Base-by-base conservation (phyloP, 1,284 basidiomycete genomes). In the Fomitiporia mediterranea region DNA sequence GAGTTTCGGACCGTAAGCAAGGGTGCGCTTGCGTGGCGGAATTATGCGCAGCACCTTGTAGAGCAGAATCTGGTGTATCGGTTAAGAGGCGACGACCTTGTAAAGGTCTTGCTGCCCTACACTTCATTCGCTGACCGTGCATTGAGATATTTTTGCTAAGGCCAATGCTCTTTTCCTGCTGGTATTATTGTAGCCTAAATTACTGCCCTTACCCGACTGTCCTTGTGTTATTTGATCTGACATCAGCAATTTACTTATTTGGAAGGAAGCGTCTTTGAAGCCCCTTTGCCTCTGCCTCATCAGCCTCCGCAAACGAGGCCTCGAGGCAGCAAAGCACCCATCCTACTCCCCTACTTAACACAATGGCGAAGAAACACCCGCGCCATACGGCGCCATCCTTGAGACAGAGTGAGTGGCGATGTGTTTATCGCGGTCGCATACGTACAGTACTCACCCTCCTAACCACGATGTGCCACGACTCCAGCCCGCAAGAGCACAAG, bases 21-120 rank as follows among this genome's bases (percentile, higher is more conserved):
- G 60, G 81, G 82, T 0, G 72, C 68, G 6, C 79, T 74, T 46
- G 78, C 78, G 19, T 88, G 84, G 86, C 71, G 70, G 57, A 71
- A 82, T 56, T 87, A 84, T 66, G 77, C 75, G 25, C 66, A 79
- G 53, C 86, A 76, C 66, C 63, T 87, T 63, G 66, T 66, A 7
- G 74, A 78, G 25, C 68, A 74, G 19, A 75, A 73, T 35, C 67
- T 84, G 65, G 81, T 88, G 5, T 64, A 84, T 39, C 71, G 67
- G 44, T 28, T 62, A 17, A 9, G 56, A 28, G 61, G 56, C 17
- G 38, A 43, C 7, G 27, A 47, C 19, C 50, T 60, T 6, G 17
- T 34, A 17, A 43, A 51, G 19, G 51, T 51, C 17, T 46, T 61
- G 25, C 40, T 43, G 9, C 59, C 59, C 11, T 58, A 44, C 28